These are phyloP conservation scores for Solanum acaule DNA, from an alignment of 257 asterid species.

Conservation along the genomic window DNA sequence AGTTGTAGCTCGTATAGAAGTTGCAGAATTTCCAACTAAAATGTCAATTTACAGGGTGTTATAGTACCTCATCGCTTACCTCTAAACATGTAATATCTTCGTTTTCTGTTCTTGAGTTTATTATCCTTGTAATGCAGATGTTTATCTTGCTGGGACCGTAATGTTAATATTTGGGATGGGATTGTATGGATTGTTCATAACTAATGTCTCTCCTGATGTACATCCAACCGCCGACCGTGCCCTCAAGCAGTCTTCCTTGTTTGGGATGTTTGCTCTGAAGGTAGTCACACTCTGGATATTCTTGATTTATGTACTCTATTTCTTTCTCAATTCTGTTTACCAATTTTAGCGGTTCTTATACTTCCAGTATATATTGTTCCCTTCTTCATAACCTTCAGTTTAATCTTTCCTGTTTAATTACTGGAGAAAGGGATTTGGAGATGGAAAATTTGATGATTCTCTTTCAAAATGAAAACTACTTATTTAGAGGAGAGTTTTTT, in stretches of 20 bases:
- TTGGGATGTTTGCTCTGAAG: conserved; percentile 83
- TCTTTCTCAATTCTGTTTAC: not conserved
- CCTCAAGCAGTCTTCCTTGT: conserved; percentile 76
- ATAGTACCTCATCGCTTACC: not conserved
- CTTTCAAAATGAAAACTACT: not conserved
- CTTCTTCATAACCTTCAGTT: not conserved
- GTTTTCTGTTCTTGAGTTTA: not conserved
- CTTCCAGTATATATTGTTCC: not conserved
- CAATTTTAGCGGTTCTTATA: not conserved
- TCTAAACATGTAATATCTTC: not conserved
- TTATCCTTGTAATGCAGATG: conserved; percentile 31
- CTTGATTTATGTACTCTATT: not conserved
- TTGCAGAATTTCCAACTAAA: not conserved
- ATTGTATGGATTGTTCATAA: conserved; percentile 77
- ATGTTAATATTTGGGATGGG: conserved; percentile 98
- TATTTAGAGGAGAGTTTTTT: not conserved
- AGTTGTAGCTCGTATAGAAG: not conserved
- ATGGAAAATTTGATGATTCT: not conserved
- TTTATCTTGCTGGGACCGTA: conserved; percentile 91
- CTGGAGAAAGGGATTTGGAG: not conserved
- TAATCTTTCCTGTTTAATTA: not conserved
- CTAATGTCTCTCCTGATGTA: conserved; percentile 49
- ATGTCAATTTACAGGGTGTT: not conserved
- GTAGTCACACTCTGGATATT: conserved; percentile 16
- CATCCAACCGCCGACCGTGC: conserved; percentile 62